Base-by-base conservation (phyloP, 768 basidiomycete genomes). In the Cystofilobasidium macerans region DNA sequence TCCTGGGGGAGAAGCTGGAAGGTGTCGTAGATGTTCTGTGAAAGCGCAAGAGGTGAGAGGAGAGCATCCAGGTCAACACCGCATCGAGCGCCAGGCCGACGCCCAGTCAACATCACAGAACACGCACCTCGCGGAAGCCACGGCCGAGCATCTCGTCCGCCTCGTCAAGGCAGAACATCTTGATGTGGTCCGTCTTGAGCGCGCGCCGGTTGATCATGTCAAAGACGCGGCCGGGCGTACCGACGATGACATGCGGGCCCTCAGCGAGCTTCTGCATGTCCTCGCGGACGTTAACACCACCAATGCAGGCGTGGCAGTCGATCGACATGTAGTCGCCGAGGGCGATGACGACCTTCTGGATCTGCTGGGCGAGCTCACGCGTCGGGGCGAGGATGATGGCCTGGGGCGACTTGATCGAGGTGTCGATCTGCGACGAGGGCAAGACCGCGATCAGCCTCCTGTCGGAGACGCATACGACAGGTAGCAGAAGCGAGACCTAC, bases 101-200 rank as follows among this genome's bases (percentile, higher is more conserved):
- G n/a, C n/a, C n/a, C n/a, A n/a, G n/a, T n/a, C n/a, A n/a, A n/a
- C n/a, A n/a, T n/a, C n/a, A n/a, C n/a, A n/a, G n/a, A n/a, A 76
- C n/a, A n/a, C n/a, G n/a, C n/a, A n/a, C n/a, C n/a, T 99, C 93
- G 78, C 92, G 94, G 85, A 99, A 97, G 26, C 94, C 94, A 78
- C 92, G 93, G 81, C 92, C 91, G 69, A 98, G 82, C 65, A 99
- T 80, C 76, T 97, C 93, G 75, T 99, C 94, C 65, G 93, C 92
- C 78, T 77, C 75, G 65, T 77, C 75, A 65, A 76, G 73, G 53
- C 74, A 73, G 64, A 77, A 72, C 74, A 75, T 76, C 80, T 99
- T 97, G 82, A 99, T 93, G 78, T 93, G 92, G 70, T 92, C 84
- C 58, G 94, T 97, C 67, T 90, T 85, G 68, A 99, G 81, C 73